Evolutionary conservation across 2,329 filamentous ascomycete species (phyloP), one percentile per base, ranked within the genome.

Genomic region (Diaporthe nobilis): DNA sequence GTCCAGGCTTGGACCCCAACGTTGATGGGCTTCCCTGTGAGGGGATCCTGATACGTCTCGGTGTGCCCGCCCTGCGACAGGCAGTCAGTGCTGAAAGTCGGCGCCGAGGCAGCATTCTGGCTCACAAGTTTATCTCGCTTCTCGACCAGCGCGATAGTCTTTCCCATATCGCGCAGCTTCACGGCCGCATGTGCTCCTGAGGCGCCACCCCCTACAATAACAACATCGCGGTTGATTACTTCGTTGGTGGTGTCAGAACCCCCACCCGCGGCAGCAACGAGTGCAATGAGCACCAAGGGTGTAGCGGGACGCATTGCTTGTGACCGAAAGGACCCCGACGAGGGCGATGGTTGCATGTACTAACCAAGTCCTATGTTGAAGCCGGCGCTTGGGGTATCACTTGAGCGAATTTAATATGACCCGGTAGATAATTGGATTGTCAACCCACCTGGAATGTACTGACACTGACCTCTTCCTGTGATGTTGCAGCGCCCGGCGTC

Each of bases 31-130:
- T 78, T 76, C 22, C 79, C 81, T 1, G 78, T 77, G 3, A 65
- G 76, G 10, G 82, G 79, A 73, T 85, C 81, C 3, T 71, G 77
- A 68, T 82, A 82, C 12, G 80, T 82, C 22, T 82, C 79, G 17
- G 80, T 79, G 72, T 84, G 81, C 25, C 84, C 84, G 20, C 84
- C 84, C 78, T 80, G 17, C 28, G 47, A 42, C 34, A 49, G 25
- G 13, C 34, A 28, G 37, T 57, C 37, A 71, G 67, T 28, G 6
- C 9, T 67, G 6, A 2, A 15, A 34, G 2, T 25, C 10, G 12
- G 61, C 17, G 10, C 20, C 28, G 17, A 20, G 10, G n/a, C 42
- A 7, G 28, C 25, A 51, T 49, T 5, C 42, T 67, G 7, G 20
- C 60, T 47, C 60, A 73, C 72, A 15, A 73, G 71, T 22, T 20